Base-by-base conservation (phyloP, 2,329 filamentous ascomycete genomes). In the Nigrospora sphaerica region DNA sequence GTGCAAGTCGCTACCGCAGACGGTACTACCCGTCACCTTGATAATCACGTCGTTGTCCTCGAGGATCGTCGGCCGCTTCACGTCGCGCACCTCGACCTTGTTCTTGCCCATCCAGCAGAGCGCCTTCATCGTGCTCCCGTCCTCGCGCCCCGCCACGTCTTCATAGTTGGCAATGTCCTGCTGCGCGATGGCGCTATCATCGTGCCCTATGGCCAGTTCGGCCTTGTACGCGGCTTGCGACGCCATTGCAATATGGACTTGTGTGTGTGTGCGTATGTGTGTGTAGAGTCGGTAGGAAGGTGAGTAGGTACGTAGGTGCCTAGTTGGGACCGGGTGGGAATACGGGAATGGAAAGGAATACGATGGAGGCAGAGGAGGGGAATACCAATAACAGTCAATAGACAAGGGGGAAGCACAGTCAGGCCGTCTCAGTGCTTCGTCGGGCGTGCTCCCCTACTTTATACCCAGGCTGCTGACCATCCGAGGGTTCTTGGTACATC, bases 21-120 rank as follows among this genome's bases (percentile, higher is more conserved):
- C 69, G 2, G 77, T 79, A 50, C 62, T 75, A n/a, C 76, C 75
- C 0, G 77, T 95, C 32, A 95, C 78, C 60, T 85, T 89, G 54
- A 93, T 71, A 49, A 95, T 89, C 12, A 91, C 87, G 60, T 95
- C 89, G 44, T 71, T 70, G 38, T 81, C 75, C 62, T 93, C 87
- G 23, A 92, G 63, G 31, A 93, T 73, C 56, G 76, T 81, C 3
- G 89, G 88, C 55, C 82, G 85, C 0, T 85, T 77, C 6, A 79
- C 78, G 32, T 88, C 78, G 42, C 77, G 69, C 16, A 95, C 72
- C 59, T 86, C 68, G 40, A 95, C 87, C 31, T 72, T 79, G 58
- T 90, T 87, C 72, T 92, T 93, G 44, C 86, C 86, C 65, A 85
- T 81, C 89, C 89, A 95, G 2, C 78, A 78, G 13, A 95, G 67